Percentiles rank a stretch among this genome's conserved stretches.
phyloP scores from a whole-genome alignment of 192 early-diverging fungal genomes.

The Entomortierella chlamydospora region DNA sequence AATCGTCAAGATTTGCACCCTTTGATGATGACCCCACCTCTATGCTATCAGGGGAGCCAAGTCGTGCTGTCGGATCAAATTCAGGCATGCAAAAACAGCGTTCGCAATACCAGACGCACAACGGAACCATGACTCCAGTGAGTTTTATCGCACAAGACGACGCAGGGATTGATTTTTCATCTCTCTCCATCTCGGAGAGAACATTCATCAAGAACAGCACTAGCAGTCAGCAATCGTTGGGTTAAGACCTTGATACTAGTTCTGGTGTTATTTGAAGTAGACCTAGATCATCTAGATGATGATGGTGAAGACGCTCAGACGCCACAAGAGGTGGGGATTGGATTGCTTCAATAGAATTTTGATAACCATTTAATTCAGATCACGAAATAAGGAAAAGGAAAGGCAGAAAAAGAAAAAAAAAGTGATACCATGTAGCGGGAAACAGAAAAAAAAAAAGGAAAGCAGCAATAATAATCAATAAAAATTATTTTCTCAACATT shows the following conservation, averaged over 20 bases:
- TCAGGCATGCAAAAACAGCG: neutral
- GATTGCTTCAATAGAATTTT: neutral
- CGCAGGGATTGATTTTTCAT: slow-evolving; percentile 14
- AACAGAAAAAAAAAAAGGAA: no score
- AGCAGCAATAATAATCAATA: no score
- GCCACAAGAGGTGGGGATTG: no score
- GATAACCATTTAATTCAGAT: neutral
- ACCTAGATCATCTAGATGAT: no score
- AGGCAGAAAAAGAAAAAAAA: no score
- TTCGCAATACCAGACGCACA: slow-evolving; percentile 2
- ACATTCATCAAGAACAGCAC: neutral
- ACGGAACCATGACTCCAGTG: slow-evolving; percentile 25
- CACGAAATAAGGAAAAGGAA: no score
- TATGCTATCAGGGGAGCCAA: neutral
- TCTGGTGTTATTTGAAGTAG: neutral
- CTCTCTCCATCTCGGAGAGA: slow-evolving; percentile 9
- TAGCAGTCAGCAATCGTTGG: neutral
- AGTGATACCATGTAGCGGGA: no score
- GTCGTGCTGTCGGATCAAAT: slow-evolving; percentile 18
- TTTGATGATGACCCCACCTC: neutral
- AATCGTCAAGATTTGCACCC: neutral
- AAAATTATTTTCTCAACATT: no score
- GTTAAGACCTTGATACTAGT: neutral
- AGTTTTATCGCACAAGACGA: slow-evolving; percentile 12
- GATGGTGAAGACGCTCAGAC: no score